These are phyloP conservation scores for Ormosia semicastrata DNA, from an alignment of 306 rosid genomes.

Conservation along the genomic window DNA sequence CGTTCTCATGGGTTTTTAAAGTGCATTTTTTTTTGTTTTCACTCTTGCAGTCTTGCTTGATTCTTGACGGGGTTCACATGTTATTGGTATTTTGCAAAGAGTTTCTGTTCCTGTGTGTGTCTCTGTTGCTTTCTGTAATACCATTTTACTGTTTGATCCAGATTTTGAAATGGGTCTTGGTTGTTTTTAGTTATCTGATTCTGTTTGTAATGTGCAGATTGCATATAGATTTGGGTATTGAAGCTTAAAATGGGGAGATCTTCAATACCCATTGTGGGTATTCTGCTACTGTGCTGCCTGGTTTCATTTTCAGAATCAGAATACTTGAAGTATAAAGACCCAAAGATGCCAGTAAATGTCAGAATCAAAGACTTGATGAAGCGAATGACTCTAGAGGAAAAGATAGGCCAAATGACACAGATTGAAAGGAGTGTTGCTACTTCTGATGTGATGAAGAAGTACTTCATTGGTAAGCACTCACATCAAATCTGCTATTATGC, in stretches of 20 bases:
- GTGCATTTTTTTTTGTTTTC: background rate
- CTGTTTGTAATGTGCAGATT: conserved; percentile 28
- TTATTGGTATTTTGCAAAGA: background rate
- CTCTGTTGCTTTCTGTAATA: background rate
- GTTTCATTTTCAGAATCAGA: conserved; percentile 50
- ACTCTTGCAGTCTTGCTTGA: background rate
- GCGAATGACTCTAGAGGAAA: conserved; percentile 73
- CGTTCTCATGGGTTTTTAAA: background rate
- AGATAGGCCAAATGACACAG: conserved; percentile 95
- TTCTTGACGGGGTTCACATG: background rate
- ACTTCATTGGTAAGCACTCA: conserved; percentile 65
- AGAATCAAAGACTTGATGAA: conserved; percentile 71
- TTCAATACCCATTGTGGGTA: conserved; percentile 42
- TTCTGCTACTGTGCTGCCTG: conserved; percentile 54
- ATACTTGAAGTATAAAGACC: conserved; percentile 71
- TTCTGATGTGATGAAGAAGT: conserved; percentile 60
- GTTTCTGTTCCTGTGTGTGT: background rate
- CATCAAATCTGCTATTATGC: background rate
- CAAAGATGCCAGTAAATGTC: conserved; percentile 53
- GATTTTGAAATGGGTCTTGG: background rate
- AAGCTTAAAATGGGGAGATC: conserved; percentile 47
- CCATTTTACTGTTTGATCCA: background rate
- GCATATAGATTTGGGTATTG: conserved; percentile 16
- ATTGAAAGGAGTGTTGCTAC: conserved; percentile 73
- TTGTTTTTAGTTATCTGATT: background rate